phyloP scores from a whole-genome alignment of 257 asterid species.

The Nicotiana noctiflora region DNA sequence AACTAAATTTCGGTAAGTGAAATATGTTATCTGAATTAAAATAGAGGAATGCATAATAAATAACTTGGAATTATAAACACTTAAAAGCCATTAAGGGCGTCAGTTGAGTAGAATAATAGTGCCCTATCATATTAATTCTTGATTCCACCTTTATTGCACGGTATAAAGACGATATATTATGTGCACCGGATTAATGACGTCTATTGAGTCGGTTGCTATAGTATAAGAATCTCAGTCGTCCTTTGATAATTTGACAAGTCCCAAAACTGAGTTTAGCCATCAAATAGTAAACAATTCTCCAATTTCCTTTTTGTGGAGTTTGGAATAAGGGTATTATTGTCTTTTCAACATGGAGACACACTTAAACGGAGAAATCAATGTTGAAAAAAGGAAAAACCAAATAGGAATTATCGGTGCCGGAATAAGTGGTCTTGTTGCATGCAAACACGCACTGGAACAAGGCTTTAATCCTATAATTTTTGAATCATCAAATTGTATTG shows the following conservation, averaged over 20 bases:
- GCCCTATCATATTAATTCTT: no score
- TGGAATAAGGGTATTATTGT: not conserved
- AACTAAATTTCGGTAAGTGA: no score
- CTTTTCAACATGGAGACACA: not conserved
- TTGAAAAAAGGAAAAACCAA: not conserved
- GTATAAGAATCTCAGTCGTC: not conserved
- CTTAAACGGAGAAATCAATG: not conserved
- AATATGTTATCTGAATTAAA: no score
- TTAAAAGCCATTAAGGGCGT: no score
- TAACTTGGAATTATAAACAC: no score
- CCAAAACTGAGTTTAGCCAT: not conserved
- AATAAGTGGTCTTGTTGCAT: slow-evolving; percentile 61
- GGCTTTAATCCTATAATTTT: slow-evolving; percentile 47
- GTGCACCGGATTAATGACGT: no score
- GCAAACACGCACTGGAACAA: slow-evolving; percentile 40
- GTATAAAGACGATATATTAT: no score
- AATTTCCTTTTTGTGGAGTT: no score
- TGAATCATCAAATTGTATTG: slow-evolving; percentile 31
- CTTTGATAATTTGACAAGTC: not conserved
- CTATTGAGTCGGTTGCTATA: not conserved
- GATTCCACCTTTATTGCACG: no score
- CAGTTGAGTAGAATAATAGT: no score
- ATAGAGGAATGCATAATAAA: no score
- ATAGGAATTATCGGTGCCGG: slow-evolving; percentile 61
- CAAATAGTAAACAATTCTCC: not conserved